Evolutionary conservation across 257 asterid species (phyloP), one percentile per base, ranked within the genome.

Genomic region (Nemophila menziesii): DNA sequence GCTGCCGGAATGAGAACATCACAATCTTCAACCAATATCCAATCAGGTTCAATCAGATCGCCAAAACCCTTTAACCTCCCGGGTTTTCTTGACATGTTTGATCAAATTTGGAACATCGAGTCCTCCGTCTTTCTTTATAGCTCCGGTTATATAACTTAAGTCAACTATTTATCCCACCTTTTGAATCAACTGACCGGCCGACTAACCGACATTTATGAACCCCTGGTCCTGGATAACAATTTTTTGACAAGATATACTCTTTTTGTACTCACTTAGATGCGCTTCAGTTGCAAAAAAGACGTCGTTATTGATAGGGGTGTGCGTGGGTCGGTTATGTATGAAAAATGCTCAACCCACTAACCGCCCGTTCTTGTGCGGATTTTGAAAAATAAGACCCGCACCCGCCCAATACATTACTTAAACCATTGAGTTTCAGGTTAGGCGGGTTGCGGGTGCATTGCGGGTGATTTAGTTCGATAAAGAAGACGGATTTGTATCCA

Each of bases 1-100:
- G 95, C 95, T 26, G 93, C 93, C 18, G 93, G 95, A 59, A 84
- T 77, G 22, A 84, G 82, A 67, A 84, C 64, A 43, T 84, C 95
- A 16, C 92, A 84, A 37, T 84, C 92, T 55, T 84, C 80, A 11
- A 68, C 73, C 38, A 84, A 46, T 51, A 84, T 44, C 0, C 80
- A 71, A 36, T 44, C 38, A 0, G 80, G 73, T 41, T 80, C 85
- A 1, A 80, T 37, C 3, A 66, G n/a, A 10, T 72, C 82, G 9
- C 62, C 95, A 0, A 80, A 83, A 11, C 15, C 93, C 95, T 64
- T 78, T 75, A 13, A 84, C 78, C 27, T 92, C 92, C 1, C 65
- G 74, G 20, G 29, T 66, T 22, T 62, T 65, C 16, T 55, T 63
- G 12, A 67, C 85, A 11, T 84, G 92, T 4, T 75, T 64, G 27